A percentile compares a stretch with the other conserved stretches of the same genome.
Conservation (phyloP, 148 eudicot genomes). For the Rhododendron griersonianum region DNA sequence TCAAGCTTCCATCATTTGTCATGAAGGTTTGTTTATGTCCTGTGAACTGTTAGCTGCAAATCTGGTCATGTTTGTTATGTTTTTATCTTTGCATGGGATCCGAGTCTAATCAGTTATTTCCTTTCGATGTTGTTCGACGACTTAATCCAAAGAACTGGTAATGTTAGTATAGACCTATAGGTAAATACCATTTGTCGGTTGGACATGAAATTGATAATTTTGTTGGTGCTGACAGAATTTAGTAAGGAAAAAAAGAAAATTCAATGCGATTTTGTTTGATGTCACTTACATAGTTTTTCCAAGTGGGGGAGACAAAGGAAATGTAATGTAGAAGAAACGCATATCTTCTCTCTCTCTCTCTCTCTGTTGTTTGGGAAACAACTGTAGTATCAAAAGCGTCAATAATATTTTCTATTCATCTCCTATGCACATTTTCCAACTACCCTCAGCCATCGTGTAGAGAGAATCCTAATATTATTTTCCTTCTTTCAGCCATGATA, state of each 20-base stretch:
- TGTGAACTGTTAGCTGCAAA: conserved; percentile 7
- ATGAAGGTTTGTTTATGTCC: conserved; percentile 66
- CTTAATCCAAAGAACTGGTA: not conserved
- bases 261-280: not conserved
- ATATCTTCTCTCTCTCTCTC: not conserved
- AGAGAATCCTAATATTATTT: not conserved
- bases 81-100: not conserved
- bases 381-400: not conserved
- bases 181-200: not conserved
- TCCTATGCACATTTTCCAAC: not conserved
- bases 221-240: conserved; percentile 3
- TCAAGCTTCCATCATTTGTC: conserved; percentile 97
- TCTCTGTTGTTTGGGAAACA: not conserved
- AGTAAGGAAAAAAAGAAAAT: not conserved
- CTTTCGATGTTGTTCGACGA: not conserved
- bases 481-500: conserved; percentile 3
- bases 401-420: not conserved
- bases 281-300: not conserved
- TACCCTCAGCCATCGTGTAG: not conserved
- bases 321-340: not conserved
- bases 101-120: not conserved
- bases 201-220: not conserved
- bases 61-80: not conserved
- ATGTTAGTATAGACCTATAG: not conserved
- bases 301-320: not conserved